Base-by-base conservation (phyloP, 1,139 yeast genomes). In the Maudiozyma humilis region DNA sequence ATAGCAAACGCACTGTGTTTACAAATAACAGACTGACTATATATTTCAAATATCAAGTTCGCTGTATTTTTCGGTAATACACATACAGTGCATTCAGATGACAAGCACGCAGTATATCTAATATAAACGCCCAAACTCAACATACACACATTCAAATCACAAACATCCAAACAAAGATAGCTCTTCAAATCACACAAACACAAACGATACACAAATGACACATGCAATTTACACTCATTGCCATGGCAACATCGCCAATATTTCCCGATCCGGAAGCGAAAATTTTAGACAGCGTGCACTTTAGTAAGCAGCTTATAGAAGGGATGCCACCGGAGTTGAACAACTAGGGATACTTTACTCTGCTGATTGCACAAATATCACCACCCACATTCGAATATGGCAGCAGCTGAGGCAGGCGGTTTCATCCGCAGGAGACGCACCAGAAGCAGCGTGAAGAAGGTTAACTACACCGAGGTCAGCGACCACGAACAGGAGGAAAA, bases 391-490 rank as follows among this genome's bases (percentile, higher is more conserved):
- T 31, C n/a, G n/a, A n/a, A n/a, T n/a, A 36, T 36, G 38, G 27
- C 19, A 15, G 38, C 17, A 8, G 17, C 15, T 14, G 59, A 55
- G 41, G 62, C 55, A 46, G 64, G 62, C 18, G 62, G 64, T 2
- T 58, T 58, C 45, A 49, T 60, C 17, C 54, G 61, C 32, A 47
- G 47, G 33, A 48, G 52, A 25, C 43, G 56, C 32, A 54, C 52
- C n/a, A 47, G 49, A 41, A 38, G 47, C 29, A 29, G 51, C 18
- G 48, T 41, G 32, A 50, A 48, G 35, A 49, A 47, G 29, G 53
- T 55, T 3, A 51, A 46, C 30, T 56, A 57, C 41, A 46, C 41
- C 1, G 62, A 56, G 33, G 27, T 37, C 14, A 47, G 49, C 14
- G 54, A 53, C 19, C 41, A 41, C 23, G 59, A 55, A 7, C 63